Conservation (phyloP, 2,329 filamentous ascomycete species). For the Ascocoryne sarcoides region DNA sequence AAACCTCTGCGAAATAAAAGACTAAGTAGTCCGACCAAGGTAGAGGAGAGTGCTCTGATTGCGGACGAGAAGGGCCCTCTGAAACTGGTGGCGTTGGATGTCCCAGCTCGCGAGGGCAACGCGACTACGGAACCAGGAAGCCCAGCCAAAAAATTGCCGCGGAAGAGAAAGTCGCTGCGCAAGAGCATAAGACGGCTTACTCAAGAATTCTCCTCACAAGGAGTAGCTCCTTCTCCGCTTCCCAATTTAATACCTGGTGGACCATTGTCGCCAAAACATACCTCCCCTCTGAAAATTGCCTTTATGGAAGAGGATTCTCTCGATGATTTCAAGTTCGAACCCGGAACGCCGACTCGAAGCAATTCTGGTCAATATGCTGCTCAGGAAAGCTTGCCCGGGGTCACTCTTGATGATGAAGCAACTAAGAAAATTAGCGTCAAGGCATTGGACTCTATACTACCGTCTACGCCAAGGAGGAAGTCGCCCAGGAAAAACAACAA, state of each 20-base stretch:
- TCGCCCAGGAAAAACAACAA: too few species aligned
- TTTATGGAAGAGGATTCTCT: not conserved
- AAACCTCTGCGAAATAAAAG: slow-evolving; percentile 17
- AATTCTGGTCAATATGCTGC: too few species aligned
- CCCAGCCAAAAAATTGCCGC: slow-evolving; percentile 4
- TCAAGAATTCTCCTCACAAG: not conserved
- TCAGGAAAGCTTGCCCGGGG: not conserved
- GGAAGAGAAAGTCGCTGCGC: slow-evolving; percentile 19
- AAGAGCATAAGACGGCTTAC: slow-evolving; percentile 16
- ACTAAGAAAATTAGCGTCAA: too few species aligned
- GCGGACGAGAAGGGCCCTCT: not conserved
- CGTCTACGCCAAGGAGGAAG: too few species aligned
- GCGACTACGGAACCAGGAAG: not conserved
- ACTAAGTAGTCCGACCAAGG: not conserved
- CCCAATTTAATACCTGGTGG: not conserved
- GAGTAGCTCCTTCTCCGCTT: not conserved
- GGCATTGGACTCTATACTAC: too few species aligned
- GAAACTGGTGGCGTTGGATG: not conserved
- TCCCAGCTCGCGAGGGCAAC: slow-evolving; percentile 2
- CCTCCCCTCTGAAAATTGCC: not conserved
- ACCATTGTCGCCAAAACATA: not conserved
- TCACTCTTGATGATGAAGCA: not conserved
- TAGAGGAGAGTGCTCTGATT: not conserved
- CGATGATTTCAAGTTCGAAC: not conserved
- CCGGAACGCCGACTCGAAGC: not conserved